Base-by-base conservation (phyloP, 2,329 filamentous ascomycete genomes). In the Simplicillium aogashimaense region DNA sequence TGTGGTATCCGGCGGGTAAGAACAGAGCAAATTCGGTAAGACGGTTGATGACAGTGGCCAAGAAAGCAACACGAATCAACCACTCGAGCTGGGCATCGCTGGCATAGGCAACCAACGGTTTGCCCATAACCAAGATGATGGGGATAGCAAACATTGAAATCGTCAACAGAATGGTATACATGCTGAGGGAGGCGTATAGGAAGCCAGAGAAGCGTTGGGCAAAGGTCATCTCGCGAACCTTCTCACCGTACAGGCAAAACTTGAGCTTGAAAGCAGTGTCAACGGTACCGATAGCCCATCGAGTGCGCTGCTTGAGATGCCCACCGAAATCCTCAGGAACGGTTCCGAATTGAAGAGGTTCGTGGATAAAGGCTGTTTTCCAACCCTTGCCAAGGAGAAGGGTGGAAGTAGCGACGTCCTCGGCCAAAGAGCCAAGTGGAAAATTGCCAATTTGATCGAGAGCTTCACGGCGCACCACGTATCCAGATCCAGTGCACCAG, bases 401-500 rank as follows among this genome's bases (percentile, higher is more conserved):
- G 1, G 69, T 74, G 6, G 75, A 79, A 3, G 71, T 78, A 37
- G 67, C 70, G 3, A 76, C 69, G 50, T 82, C 78, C 52, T 82
- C 78, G 4, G 74, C 70, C 7, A 81, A 58, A 4, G 73, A 77
- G 12, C 69, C 74, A 1, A 72, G 65, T 0, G 76, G 77, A 46
- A 78, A 81, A 47, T 76, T 74, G 48, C 75, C 77, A 44, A 81
- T 78, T 15, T 72, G 64, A 14, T 76, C 70, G 4, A 82, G 60
- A 6, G 78, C 77, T 39, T 67, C 57, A n/a, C 76, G 72, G 3
- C 76, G 72, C 20, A 71, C 66, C 4, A 76, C 59, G 47, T 78
- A 81, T 7, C 78, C 78, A 5, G 76, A 80, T 4, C 78, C 77
- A n/a, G 73, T 76, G 48, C 75, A 79, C 69, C 75, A 77, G n/a